Percentiles rank a stretch among this genome's conserved stretches.
These are phyloP conservation scores for Pseudocercospora eumusae DNA, from an alignment of 2,329 filamentous ascomycete genomes.

Conservation along the genomic window DNA sequence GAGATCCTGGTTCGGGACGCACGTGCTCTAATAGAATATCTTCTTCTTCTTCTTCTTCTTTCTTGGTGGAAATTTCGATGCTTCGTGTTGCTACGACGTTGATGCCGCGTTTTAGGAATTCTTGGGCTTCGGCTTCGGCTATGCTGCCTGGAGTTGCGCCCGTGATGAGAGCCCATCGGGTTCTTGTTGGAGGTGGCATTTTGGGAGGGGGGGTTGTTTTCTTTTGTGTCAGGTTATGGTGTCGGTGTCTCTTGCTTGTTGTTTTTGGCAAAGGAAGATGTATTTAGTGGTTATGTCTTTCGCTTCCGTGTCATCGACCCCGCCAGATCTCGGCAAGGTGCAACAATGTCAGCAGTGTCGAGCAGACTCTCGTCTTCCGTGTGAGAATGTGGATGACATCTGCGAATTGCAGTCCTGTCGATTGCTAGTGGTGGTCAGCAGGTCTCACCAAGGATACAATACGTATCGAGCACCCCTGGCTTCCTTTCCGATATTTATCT, in stretches of 20 bases:
- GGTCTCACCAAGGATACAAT: not conserved
- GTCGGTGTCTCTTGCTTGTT: too few relatives aligned
- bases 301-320: not conserved
- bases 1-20: slow-evolving; percentile 12
- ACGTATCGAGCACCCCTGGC: not conserved
- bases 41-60: too few relatives aligned
- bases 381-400: not conserved
- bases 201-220: too few relatives aligned
- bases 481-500: not conserved
- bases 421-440: not conserved
- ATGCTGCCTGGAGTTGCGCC: slow-evolving; percentile 52
- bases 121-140: slow-evolving; percentile 50
- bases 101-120: slow-evolving; percentile 49
- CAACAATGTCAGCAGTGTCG: not conserved
- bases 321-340: slow-evolving; percentile 3
- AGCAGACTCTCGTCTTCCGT: not conserved
- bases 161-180: slow-evolving; percentile 50
- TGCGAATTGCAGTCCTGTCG: not conserved
- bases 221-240: not conserved
- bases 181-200: not conserved
- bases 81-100: slow-evolving; percentile 48
- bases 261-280: not conserved
- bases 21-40: slow-evolving; percentile 23
- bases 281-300: not conserved
- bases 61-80: slow-evolving; percentile 37